These are phyloP conservation scores for Metarhizium anisopliae DNA, from an alignment of 2,329 filamentous ascomycete genomes.

Conservation along the genomic window DNA sequence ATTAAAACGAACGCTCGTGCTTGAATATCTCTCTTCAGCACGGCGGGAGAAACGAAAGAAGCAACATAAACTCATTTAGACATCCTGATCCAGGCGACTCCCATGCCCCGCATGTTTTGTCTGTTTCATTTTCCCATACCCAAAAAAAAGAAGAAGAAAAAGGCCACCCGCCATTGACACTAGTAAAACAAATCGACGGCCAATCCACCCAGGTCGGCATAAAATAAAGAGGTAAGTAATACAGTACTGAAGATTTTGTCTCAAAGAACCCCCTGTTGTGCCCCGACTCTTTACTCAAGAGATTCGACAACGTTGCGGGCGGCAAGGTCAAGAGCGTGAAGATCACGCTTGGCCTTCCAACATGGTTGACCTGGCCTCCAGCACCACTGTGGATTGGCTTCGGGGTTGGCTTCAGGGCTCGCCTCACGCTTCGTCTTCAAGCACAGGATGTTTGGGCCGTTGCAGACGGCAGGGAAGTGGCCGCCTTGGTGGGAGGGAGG, in stretches of 20 bases:
- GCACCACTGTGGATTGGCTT: constrained; percentile 13
- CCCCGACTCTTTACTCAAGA: constrained; percentile 10
- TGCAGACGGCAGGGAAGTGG: constrained; percentile 14
- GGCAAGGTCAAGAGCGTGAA: constrained; percentile 16
- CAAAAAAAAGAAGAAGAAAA: neutral
- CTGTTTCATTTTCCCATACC: neutral
- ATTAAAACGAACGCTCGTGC: neutral
- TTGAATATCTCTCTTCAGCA: neutral
- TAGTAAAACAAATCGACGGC: neutral
- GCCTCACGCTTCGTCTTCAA: constrained; percentile 12
- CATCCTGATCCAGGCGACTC: neutral
- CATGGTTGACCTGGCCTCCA: constrained; percentile 25
- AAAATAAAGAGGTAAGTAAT: neutral
- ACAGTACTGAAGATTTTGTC: neutral
- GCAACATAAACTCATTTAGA: neutral
- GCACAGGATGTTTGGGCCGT: constrained; percentile 4
- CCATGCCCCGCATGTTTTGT: neutral
- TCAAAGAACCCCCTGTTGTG: neutral
- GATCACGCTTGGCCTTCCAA: constrained; percentile 29
- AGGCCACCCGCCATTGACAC: neutral
- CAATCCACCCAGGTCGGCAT: neutral
- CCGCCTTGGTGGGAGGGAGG: constrained; percentile 13
- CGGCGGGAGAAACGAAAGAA: neutral
- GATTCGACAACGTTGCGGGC: constrained; percentile 18
- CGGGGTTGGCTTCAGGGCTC: constrained; percentile 13